Base-by-base conservation (phyloP, 352 stramenopile species). In the Thalassiosira hispida region DNA sequence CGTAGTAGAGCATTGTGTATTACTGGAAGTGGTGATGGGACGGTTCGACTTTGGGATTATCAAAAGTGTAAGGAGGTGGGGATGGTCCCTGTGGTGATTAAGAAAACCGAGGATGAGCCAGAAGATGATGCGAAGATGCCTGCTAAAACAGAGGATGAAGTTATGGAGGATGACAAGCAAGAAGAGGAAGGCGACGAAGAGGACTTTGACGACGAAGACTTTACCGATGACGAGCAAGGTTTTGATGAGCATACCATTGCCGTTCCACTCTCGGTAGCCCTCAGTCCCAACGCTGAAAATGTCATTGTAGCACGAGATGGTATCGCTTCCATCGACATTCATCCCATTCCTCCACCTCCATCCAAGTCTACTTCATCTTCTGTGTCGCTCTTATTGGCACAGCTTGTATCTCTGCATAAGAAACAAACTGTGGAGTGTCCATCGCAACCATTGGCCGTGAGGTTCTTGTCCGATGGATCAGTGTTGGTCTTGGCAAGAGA, bases 41-140 rank as follows among this genome's bases (percentile, higher is more conserved):
- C 86, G 1, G 44, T 92, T 20, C 79, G 88, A 27, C 70, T 91
- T 9, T 93, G 86, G 86, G 69, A 91, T 69, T 81, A 86, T 72
- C n/a, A 75, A 25, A 72, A 56, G 8, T 79, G 53, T 40, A 53
- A 66, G 56, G 62, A 88, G 71, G 7, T 91, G n/a, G 77, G 66
- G 11, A 79, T 77, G 66, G 56, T 82, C 27, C 78, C 72, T 29
- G 53, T 82, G 35, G 33, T 77, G 22, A 31, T 82, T 16, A 35
- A 71, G 12, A 38, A 59, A 20, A n/a, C 16, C 8, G 61, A 33
- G 38, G 27, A 62, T 20, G 38, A 62, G 0, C 23, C 49, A 33
- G 20, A 2, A 18, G 49, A 31, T n/a, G 60, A 69, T 59, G 40
- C 18, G 35, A 66, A 40, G 57, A 35, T 52, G n/a, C 5, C 16